phyloP scores from a whole-genome alignment of 257 asterid genomes.

The Capsicum pubescens region DNA sequence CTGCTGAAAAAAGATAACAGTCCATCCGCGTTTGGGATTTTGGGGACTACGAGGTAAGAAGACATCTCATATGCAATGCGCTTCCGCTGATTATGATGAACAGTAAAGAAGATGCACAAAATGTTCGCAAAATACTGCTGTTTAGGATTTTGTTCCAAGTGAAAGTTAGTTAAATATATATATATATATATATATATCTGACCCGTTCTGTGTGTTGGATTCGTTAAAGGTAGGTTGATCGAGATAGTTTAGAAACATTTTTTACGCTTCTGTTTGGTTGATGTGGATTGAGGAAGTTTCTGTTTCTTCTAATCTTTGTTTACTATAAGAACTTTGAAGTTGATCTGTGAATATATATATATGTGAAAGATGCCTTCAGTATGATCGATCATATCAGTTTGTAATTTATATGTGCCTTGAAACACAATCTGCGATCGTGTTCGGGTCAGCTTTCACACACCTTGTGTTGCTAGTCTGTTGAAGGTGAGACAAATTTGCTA shows the following conservation, averaged over 20 bases:
- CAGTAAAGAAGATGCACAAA: background rate
- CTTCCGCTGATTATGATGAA: background rate
- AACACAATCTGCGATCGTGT: background rate
- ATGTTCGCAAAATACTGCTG: background rate
- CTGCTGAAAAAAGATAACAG: background rate
- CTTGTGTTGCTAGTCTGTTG: background rate
- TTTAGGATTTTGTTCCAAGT: background rate
- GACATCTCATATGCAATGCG: background rate
- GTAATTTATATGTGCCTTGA: background rate
- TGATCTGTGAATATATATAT: background rate
- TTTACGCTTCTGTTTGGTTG: slow-evolving; percentile 13
- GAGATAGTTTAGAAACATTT: background rate
- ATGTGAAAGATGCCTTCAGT: background rate
- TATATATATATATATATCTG: background rate
- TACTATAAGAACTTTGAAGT: background rate
- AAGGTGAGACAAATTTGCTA: background rate
- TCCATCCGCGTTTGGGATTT: background rate
- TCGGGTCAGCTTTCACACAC: background rate
- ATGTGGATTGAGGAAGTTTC: background rate
- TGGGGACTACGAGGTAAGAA: slow-evolving; percentile 27
- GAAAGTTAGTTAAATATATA: background rate
- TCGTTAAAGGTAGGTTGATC: background rate
- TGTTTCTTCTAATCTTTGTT: background rate
- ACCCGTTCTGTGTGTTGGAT: background rate
- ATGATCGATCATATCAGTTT: background rate